These are phyloP conservation scores for Trichoderma erinaceum DNA, from an alignment of 495 filamentous ascomycete genomes.

Conservation along the genomic window DNA sequence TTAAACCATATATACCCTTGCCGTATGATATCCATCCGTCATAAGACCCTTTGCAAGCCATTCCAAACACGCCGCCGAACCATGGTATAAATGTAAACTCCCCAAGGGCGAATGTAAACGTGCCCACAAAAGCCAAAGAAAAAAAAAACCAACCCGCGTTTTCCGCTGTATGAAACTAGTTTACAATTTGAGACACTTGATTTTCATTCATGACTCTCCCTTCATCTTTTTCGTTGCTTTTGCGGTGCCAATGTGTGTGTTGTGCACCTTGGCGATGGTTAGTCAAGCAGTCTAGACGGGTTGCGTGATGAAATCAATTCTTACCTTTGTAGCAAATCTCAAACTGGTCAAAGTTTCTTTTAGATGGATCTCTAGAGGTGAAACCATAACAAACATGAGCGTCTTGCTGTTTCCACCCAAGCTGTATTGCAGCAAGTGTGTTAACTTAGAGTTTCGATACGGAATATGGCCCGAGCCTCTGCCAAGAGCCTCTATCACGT, in stretches of 20 bases:
- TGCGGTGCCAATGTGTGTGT: constrained; percentile 83
- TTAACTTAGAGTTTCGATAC: constrained; percentile 94
- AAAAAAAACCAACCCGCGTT: neutral
- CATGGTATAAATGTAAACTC: neutral
- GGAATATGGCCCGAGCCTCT: constrained; percentile 84
- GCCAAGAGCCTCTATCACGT: constrained; percentile 88
- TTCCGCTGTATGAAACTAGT: neutral
- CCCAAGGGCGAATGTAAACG: neutral
- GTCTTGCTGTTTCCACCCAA: constrained; percentile 94
- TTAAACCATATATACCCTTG: constrained; percentile 2
- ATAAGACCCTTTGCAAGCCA: neutral
- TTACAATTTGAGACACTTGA: neutral
- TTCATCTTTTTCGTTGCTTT: constrained; percentile 63
- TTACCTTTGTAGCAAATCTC: constrained; percentile 89
- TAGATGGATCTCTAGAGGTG: constrained; percentile 83
- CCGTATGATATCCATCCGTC: neutral
- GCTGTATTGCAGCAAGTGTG: constrained; percentile 91
- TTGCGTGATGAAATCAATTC: constrained; percentile 21
- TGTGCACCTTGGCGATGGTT: constrained; percentile 53
- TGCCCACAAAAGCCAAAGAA: neutral
- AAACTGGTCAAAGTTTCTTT: constrained; percentile 91
- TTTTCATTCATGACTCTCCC: neutral
- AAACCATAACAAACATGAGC: constrained; percentile 98
- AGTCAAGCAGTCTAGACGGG: neutral
- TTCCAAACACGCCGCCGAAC: neutral